Conservation (phyloP, 1,284 basidiomycete genomes). For the Chondrostereum purpureum region DNA sequence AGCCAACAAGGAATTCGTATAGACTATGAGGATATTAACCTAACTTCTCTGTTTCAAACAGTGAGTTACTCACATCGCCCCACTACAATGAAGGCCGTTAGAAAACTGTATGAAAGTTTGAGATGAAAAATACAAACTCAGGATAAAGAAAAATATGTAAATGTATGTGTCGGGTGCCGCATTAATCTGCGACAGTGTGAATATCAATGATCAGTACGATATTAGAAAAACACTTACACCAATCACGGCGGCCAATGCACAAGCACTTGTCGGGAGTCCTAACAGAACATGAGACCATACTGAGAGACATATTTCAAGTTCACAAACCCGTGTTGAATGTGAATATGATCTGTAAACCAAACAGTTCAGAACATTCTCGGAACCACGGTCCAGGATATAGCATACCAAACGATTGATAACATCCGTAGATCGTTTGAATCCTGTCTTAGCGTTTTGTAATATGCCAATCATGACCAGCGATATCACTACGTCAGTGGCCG, state of each 20-base stretch:
- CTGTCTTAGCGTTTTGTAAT: not conserved
- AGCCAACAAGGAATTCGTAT: too few relatives aligned
- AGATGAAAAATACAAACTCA: too few relatives aligned
- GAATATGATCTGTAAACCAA: constrained; percentile 2
- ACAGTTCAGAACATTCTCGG: not conserved
- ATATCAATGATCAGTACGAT: too few relatives aligned
- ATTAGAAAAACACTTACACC: not conserved
- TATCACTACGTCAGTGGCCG: not conserved
- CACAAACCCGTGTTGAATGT: constrained; percentile 6
- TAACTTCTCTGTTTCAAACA: too few relatives aligned
- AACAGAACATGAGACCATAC: not conserved
- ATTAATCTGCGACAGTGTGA: too few relatives aligned
- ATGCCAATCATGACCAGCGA: not conserved
- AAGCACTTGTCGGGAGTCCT: constrained; percentile 1
- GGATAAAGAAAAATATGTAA: too few relatives aligned
- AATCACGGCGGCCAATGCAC: not conserved
- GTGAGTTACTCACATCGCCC: too few relatives aligned
- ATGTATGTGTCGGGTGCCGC: too few relatives aligned
- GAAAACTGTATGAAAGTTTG: too few relatives aligned
- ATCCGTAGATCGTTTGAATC: not conserved
- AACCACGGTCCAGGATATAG: not conserved
- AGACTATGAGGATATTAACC: too few relatives aligned
- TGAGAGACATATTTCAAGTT: not conserved
- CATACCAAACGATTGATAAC: constrained; percentile 2
- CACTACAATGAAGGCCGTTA: too few relatives aligned